Evolutionary conservation across 768 basidiomycete species (phyloP).

Genomic region (Panellus pusillus): DNA sequence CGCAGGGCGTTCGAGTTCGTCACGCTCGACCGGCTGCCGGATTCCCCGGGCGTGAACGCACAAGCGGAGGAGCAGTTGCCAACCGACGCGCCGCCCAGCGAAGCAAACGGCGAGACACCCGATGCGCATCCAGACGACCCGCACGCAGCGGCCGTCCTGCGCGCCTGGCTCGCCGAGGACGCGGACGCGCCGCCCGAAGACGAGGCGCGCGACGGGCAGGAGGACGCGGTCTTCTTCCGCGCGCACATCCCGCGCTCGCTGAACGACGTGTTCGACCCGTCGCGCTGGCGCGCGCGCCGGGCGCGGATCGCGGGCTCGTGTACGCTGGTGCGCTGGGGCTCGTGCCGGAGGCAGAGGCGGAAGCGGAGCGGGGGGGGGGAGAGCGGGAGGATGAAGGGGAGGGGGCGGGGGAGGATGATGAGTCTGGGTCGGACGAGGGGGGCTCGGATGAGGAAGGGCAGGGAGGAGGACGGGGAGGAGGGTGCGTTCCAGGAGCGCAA

Average conservation of each 20-base stretch:
- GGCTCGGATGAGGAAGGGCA: constrained; percentile 32
- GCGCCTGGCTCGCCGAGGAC: constrained; percentile 18
- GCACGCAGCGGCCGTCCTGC: constrained; percentile 23
- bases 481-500: constrained; percentile 50
- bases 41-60: constrained; percentile 31
- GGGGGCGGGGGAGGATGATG: constrained; percentile 22
- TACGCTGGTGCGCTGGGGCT: constrained; percentile 88
- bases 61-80: too few relatives aligned
- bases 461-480: constrained; percentile 33
- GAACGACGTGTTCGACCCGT: constrained; percentile 93
- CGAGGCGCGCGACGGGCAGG: constrained; percentile 46
- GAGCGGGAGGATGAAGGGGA: constrained; percentile 23
- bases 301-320: constrained; percentile 74
- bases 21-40: constrained; percentile 53
- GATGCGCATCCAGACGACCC: background rate
- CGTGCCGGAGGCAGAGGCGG: too few relatives aligned
- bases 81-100: constrained; percentile 4
- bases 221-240: constrained; percentile 86
- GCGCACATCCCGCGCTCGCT: constrained; percentile 93
- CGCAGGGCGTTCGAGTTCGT: constrained; percentile 88
- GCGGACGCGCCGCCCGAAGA: constrained; percentile 11
- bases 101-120: background rate
- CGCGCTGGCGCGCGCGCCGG: constrained; percentile 68
- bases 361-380: too few relatives aligned
- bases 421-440: constrained; percentile 27